A percentile compares a stretch with the other conserved stretches of the same genome.
Conservation (phyloP, 176 grass and related monocot species). For the Themeda triandra region DNA sequence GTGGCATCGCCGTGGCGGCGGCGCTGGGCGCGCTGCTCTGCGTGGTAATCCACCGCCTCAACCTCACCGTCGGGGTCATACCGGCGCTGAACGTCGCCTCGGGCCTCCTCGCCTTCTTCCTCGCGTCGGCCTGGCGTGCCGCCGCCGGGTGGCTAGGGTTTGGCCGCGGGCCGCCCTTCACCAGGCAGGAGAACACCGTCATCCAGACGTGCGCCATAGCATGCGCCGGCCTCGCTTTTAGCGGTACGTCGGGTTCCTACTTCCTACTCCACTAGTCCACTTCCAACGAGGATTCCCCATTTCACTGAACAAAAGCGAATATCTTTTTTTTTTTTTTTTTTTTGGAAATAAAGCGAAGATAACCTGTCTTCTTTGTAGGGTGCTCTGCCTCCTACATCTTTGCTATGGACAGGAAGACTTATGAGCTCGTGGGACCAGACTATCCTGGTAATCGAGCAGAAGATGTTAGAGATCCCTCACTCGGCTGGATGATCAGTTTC, state of each 20-base stretch:
- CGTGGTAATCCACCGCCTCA: conserved; percentile 50
- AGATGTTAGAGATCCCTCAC: conserved; percentile 42
- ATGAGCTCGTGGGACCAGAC: conserved; percentile 36
- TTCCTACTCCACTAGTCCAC: too few relatives aligned
- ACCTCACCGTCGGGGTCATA: conserved; percentile 52
- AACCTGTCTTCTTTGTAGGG: neutral
- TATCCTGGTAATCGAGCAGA: conserved; percentile 32
- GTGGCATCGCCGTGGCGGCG: conserved; percentile 39
- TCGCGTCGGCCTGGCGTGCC: conserved; percentile 31
- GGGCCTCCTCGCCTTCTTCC: conserved; percentile 44
- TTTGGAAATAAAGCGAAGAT: too few relatives aligned
- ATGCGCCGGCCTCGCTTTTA: conserved; percentile 85
- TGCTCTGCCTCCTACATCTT: conserved; percentile 41
- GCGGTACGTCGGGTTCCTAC: conserved; percentile 40
- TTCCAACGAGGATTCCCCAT: neutral
- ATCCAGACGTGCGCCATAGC: conserved; percentile 94
- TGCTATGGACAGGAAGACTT: conserved; percentile 40
- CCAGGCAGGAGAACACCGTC: conserved; percentile 94
- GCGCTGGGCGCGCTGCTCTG: conserved; percentile 39
- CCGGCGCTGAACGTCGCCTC: conserved; percentile 48
- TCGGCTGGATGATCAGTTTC: conserved; percentile 50
- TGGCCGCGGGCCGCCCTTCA: conserved; percentile 48
- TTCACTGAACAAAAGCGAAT: neutral
- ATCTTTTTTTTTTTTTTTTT: too few relatives aligned
- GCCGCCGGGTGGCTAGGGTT: conserved; percentile 25